These are phyloP conservation scores for Calocybe gangraenosa DNA, from an alignment of 768 basidiomycete species.

Conservation along the genomic window DNA sequence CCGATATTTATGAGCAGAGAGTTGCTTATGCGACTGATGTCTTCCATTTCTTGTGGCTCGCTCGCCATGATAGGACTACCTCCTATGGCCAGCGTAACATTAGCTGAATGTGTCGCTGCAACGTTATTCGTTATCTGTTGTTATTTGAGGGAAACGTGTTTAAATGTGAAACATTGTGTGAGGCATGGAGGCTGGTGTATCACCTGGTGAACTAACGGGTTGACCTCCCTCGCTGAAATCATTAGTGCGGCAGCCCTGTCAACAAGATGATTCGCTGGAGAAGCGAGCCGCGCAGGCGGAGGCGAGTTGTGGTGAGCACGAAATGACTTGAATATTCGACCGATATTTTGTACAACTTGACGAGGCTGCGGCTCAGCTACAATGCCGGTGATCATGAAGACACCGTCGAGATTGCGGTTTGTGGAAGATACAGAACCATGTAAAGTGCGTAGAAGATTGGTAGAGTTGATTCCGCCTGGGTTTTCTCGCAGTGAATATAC, in stretches of 20 bases:
- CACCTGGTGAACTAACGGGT: slow-evolving; percentile 81
- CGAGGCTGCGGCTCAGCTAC: slow-evolving; percentile 57
- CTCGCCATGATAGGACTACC: slow-evolving; percentile 96
- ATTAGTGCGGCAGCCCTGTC: slow-evolving; percentile 47
- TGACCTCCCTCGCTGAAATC: slow-evolving; percentile 40
- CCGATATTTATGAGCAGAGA: slow-evolving; percentile 89
- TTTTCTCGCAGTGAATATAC: neutral
- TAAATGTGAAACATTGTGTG: neutral
- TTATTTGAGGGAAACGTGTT: neutral
- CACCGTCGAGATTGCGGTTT: slow-evolving; percentile 63
- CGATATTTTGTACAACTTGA: slow-evolving; percentile 42
- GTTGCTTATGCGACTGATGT: slow-evolving; percentile 61
- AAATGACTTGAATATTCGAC: slow-evolving; percentile 32
- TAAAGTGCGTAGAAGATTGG: slow-evolving; percentile 71
- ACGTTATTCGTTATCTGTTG: slow-evolving; percentile 84
- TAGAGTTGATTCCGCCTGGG: slow-evolving; percentile 81
- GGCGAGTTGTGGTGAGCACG: slow-evolving; percentile 16
- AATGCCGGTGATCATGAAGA: slow-evolving; percentile 89
- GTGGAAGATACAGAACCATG: slow-evolving; percentile 63
- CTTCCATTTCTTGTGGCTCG: slow-evolving; percentile 77
- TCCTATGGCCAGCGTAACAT: slow-evolving; percentile 84
- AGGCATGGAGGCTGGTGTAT: neutral
- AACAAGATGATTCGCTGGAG: slow-evolving; percentile 30
- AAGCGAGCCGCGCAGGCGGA: neutral
- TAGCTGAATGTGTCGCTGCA: slow-evolving; percentile 86